Conservation (phyloP, 441 rosid species). For the Macaranga tanarius region DNA sequence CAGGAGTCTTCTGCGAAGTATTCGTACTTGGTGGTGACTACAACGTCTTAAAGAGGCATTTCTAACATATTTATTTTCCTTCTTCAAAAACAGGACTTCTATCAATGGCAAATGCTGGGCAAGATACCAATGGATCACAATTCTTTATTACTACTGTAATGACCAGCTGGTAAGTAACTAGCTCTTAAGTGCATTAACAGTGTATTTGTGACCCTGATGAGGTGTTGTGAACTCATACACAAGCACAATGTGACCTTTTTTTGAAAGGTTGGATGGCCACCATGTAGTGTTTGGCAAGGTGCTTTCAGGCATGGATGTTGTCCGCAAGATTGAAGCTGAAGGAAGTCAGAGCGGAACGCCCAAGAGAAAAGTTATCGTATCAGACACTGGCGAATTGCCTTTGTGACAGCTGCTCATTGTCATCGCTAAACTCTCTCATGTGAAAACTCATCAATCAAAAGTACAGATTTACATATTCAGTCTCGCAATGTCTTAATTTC, state of each 20-base stretch:
- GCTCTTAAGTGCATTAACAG: background rate
- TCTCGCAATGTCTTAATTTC: background rate
- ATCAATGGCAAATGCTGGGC: conserved; percentile 91
- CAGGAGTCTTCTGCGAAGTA: background rate
- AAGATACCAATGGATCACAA: conserved; percentile 83
- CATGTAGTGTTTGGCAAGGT: conserved; percentile 91
- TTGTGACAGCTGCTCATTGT: conserved; percentile 21
- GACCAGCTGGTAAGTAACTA: conserved; percentile 63
- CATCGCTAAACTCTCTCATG: background rate
- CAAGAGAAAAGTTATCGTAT: conserved; percentile 59
- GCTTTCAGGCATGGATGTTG: conserved; percentile 83
- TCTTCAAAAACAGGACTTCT: conserved; percentile 41
- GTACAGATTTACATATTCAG: background rate
- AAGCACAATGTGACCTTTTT: background rate
- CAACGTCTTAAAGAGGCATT: background rate
- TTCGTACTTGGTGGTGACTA: background rate
- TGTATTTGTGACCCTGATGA: background rate
- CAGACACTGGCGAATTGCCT: conserved; percentile 80
- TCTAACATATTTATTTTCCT: background rate
- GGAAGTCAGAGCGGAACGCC: conserved; percentile 71
- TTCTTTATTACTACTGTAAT: conserved; percentile 76
- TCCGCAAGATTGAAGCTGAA: conserved; percentile 75
- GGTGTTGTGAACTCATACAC: background rate
- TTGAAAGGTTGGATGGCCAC: conserved; percentile 74
- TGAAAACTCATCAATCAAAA: background rate